Conservation (phyloP, 371 early-diverging fungal genomes). For the Mortierella sp. region DNA sequence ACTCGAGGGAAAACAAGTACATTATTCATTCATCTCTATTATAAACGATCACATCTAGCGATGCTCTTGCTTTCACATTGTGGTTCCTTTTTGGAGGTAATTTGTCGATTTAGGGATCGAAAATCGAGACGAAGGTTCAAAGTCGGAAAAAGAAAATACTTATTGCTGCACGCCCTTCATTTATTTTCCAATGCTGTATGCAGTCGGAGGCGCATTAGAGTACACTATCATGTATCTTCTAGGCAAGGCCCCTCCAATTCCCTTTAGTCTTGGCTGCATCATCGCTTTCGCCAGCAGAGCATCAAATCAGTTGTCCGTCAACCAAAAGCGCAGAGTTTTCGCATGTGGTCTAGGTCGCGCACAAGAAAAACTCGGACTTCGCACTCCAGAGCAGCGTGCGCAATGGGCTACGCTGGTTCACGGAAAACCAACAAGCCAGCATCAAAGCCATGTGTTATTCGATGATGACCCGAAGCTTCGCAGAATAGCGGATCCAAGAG, state of each 20-base stretch:
- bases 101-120: background rate
- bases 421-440: background rate
- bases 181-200: background rate
- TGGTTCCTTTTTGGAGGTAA: conserved; percentile 6
- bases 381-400: conserved; percentile 5
- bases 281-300: background rate
- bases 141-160: too few relatives aligned
- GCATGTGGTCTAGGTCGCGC: background rate
- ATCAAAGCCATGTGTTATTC: background rate
- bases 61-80: background rate
- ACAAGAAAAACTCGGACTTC: conserved; percentile 1
- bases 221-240: background rate
- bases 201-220: conserved; percentile 5
- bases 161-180: too few relatives aligned
- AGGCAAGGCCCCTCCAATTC: background rate
- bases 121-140: too few relatives aligned
- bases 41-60: background rate
- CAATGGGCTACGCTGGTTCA: conserved; percentile 4
- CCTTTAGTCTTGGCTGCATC: background rate
- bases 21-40: background rate
- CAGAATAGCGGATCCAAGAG: background rate
- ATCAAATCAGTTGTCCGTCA: background rate
- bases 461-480: background rate
- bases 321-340: background rate
- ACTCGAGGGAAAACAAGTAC: too few relatives aligned